A percentile compares a stretch with the other conserved stretches of the same genome.
Conservation (phyloP, 73 alveolate genomes). For the Tetrahymena malaccensis region DNA sequence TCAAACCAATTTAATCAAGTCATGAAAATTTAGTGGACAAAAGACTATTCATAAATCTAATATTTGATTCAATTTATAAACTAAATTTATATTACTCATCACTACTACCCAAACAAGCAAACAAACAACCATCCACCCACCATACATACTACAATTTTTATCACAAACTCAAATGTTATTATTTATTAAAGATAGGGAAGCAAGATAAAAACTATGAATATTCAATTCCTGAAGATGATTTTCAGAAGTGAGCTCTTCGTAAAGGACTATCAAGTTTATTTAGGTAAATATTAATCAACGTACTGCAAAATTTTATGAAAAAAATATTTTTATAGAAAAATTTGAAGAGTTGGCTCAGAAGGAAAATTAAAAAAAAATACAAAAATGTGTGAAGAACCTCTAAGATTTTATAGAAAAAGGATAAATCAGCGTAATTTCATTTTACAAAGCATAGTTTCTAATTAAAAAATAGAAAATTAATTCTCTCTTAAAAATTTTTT, state of each 20-base stretch:
- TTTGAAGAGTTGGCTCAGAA: not conserved
- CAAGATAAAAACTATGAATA: not conserved
- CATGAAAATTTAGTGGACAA: not conserved
- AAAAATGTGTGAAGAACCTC: not conserved
- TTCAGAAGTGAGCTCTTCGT: not conserved
- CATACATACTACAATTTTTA: not conserved
- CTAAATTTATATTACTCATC: not conserved
- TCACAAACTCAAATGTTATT: not conserved
- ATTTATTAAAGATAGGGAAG: not conserved
- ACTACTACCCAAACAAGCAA: too few relatives aligned
- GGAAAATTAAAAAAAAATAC: not conserved
- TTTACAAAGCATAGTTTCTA: too few relatives aligned
- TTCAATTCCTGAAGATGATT: not conserved
- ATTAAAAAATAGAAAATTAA: too few relatives aligned
- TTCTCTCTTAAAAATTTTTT: too few relatives aligned
- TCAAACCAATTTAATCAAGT: not conserved
- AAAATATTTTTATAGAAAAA: not conserved
- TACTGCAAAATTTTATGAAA: not conserved
- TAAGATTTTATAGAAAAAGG: not conserved
- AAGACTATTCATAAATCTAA: not conserved
- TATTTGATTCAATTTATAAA: not conserved
- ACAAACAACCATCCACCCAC: not conserved
- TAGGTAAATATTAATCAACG: not conserved
- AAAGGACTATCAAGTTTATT: not conserved
- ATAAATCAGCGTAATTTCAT: not conserved